phyloP scores from a whole-genome alignment of 805 yeast genomes.

The Candida morakotiae region DNA sequence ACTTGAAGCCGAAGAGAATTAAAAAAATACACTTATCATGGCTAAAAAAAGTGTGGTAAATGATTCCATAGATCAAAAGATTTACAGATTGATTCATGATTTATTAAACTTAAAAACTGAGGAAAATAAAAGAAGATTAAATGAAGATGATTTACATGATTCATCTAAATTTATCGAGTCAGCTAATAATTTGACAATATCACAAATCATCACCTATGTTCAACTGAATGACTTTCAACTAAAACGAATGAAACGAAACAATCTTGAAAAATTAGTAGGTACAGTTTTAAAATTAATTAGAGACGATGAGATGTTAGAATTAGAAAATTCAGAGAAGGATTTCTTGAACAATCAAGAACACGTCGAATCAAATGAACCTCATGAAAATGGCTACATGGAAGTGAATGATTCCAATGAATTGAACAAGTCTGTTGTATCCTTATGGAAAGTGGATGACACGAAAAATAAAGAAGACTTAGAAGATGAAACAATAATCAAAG shows the following conservation, averaged over 20 bases:
- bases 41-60: conserved; percentile 2
- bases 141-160: conserved; percentile 13
- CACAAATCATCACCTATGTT: conserved; percentile 54
- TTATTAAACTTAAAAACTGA: conserved; percentile 58
- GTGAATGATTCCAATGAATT: conserved; percentile 62
- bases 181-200: conserved; percentile 53
- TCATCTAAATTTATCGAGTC: conserved; percentile 47
- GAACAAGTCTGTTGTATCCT: conserved; percentile 70
- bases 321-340: conserved; percentile 24
- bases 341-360: too few relatives aligned
- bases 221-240: conserved; percentile 65
- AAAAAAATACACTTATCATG: too few relatives aligned
- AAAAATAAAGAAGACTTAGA: conserved; percentile 7
- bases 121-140: conserved; percentile 24
- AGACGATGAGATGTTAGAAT: conserved; percentile 60
- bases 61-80: conserved; percentile 31
- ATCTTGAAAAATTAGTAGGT: conserved; percentile 61
- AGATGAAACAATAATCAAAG: not conserved
- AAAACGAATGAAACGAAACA: conserved; percentile 62
- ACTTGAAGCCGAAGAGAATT: too few relatives aligned
- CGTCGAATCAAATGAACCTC: conserved; percentile 28
- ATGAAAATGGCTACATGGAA: conserved; percentile 52
- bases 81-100: conserved; percentile 51
- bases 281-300: conserved; percentile 51
- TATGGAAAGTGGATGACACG: conserved; percentile 48